Percentiles rank a stretch among this genome's conserved stretches.
Evolutionary conservation across 352 stramenopile genomes (phyloP).

Genomic region (Globisporangium paroecandrum): DNA sequence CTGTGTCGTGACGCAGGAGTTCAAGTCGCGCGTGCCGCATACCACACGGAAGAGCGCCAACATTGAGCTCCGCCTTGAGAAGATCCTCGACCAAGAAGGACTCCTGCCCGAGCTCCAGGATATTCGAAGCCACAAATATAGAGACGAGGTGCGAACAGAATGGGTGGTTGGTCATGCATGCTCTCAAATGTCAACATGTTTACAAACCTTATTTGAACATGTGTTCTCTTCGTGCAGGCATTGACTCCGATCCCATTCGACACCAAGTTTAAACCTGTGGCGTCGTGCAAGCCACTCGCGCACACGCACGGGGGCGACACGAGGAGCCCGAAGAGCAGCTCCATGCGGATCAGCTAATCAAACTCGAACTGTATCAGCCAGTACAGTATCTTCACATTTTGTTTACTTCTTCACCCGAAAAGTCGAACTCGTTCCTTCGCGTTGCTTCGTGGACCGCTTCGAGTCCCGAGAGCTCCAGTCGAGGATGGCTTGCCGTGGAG

Average conservation of each 20-base stretch:
- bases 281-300: constrained; percentile 27
- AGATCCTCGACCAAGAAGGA: constrained; percentile 55
- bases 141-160: constrained; percentile 32
- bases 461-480: constrained; percentile 34
- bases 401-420: constrained; percentile 28
- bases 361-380: background rate
- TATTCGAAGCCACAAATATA: constrained; percentile 50
- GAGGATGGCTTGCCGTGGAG: constrained; percentile 15
- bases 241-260: constrained; percentile 30
- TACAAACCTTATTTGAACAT: background rate
- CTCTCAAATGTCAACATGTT: background rate
- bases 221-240: constrained; percentile 17
- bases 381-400: constrained; percentile 11
- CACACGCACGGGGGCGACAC: background rate
- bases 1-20: constrained; percentile 20
- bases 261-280: constrained; percentile 28
- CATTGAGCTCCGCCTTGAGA: constrained; percentile 51
- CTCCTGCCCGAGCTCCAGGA: constrained; percentile 51
- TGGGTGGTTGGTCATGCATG: background rate
- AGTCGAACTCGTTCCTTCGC: constrained; percentile 37
- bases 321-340: background rate
- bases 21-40: constrained; percentile 45
- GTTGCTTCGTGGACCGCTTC: constrained; percentile 43
- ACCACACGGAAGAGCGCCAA: constrained; percentile 63
- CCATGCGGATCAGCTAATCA: background rate